Percentiles rank a stretch among this genome's conserved stretches.
Evolutionary conservation across 257 asterid species (phyloP).

Genomic region (Gentiana dahurica): DNA sequence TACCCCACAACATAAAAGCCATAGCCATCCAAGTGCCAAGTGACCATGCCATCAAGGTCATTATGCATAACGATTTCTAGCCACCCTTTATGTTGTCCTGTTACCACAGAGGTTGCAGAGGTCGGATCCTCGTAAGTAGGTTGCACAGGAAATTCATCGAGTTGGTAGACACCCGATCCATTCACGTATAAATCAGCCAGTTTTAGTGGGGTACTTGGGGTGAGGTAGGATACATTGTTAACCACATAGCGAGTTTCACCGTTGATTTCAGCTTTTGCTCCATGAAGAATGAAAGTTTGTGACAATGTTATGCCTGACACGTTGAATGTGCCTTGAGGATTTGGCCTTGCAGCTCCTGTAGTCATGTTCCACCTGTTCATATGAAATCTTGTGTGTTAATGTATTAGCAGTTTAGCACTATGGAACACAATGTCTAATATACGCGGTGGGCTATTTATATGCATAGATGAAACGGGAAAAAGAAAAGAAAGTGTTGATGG

Average conservation of each 20-base stretch:
- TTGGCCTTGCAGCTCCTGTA: slow-evolving; percentile 63
- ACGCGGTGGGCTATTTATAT: too few relatives aligned
- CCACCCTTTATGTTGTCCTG: slow-evolving; percentile 59
- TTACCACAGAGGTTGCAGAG: slow-evolving; percentile 37
- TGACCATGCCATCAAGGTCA: slow-evolving; percentile 26
- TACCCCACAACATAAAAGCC: slow-evolving; percentile 65
- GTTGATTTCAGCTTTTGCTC: slow-evolving; percentile 19
- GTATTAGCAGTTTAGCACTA: background rate
- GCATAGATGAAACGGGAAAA: too few relatives aligned
- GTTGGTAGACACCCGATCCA: slow-evolving; percentile 51
- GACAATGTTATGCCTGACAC: slow-evolving; percentile 54
- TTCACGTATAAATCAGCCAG: slow-evolving; percentile 48
- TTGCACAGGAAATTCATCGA: slow-evolving; percentile 39
- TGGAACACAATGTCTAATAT: background rate
- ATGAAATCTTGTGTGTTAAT: background rate
- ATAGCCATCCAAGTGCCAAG: slow-evolving; percentile 78
- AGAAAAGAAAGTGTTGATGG: background rate
- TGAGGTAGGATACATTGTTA: slow-evolving; percentile 42
- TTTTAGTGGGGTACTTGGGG: slow-evolving; percentile 51
- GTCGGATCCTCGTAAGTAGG: slow-evolving; percentile 19
- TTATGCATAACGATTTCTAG: slow-evolving; percentile 50
- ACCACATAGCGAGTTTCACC: slow-evolving; percentile 21
- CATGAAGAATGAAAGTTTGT: slow-evolving; percentile 52
- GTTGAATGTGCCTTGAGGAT: slow-evolving; percentile 69
- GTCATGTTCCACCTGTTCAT: slow-evolving; percentile 55